Conservation (phyloP, 2,329 filamentous ascomycete species). For the Venturia aucupariae region DNA sequence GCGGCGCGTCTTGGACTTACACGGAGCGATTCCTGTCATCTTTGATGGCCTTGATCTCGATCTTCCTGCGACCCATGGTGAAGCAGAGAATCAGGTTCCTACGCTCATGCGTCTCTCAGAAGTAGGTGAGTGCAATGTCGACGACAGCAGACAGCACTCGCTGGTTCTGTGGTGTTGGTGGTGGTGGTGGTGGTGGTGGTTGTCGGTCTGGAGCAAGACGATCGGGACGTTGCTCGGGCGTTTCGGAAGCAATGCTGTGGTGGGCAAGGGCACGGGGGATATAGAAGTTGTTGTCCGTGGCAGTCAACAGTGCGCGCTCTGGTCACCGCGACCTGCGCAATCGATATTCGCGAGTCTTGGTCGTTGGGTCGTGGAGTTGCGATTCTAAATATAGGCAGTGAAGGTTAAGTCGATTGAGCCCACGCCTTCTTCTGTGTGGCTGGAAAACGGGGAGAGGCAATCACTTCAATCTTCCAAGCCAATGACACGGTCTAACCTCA, state of each 20-base stretch:
- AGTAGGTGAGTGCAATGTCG: not conserved
- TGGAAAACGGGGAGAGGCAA: not conserved
- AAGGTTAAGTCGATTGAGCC: conserved; percentile 33
- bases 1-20: conserved; percentile 48
- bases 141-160: not conserved
- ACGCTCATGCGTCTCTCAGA: not conserved
- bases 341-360: not conserved
- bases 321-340: not conserved
- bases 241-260: not conserved
- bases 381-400: not conserved
- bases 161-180: not conserved
- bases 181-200: not conserved
- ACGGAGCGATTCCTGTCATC: conserved; percentile 96
- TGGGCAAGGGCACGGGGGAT: conserved; percentile 1
- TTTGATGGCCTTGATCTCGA: conserved; percentile 99
- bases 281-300: not conserved
- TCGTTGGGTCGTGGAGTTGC: not conserved
- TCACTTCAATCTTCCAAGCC: not conserved
- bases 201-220: not conserved
- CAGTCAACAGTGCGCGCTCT: not conserved
- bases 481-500: not conserved
- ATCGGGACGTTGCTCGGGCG: conserved; percentile 4
- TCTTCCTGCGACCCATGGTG: conserved; percentile 92
- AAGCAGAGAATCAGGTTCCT: not conserved
- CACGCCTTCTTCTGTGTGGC: not conserved